Evolutionary conservation across 306 rosid genomes (phyloP), one percentile per base, ranked within the genome.

Genomic region (Canavalia gladiata): DNA sequence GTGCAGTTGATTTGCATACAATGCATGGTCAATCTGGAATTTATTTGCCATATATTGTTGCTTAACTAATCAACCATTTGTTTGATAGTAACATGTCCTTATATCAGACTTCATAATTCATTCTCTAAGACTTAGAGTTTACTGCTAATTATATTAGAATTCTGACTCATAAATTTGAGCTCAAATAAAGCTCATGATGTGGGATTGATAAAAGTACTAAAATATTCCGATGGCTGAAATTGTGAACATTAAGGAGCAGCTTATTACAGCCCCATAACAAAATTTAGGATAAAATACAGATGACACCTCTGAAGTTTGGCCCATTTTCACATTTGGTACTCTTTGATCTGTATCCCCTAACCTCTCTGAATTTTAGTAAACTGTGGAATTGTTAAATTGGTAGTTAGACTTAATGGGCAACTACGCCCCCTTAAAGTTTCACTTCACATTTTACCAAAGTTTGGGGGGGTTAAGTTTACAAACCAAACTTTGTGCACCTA

Each of bases 1-100:
- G 67, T 31, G 60, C 12, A 49, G 56, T 46, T 68, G 46, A 54
- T 65, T 86, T 46, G 8, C 68, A 78, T 57, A 71, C 63, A 78
- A 42, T 50, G 43, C 13, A 18, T 71, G 51, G 42, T 74, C 42
- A 68, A 60, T 55, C 68, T 33, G 29, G 57, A 43, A 41, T 49
- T 64, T 31, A 57, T 66, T 81, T 70, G 43, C 37, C 59, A 46
- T 67, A 18, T 8, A 46, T 37, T 51, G 39, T 10, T 51, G 41
- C 50, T 47, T 4, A 55, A 68, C 51, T 33, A 37, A 39, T 63
- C 41, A 35, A 68, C 30, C 34, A 74, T 69, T 64, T 43, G 18
- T 59, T 72, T 68, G 34, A 29, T 49, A 28, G 50, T 30, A 50
- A 59, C 72, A 42, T 54, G 54, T 49, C 11, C 72, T 50, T 45